Evolutionary conservation across 2,329 filamentous ascomycete species (phyloP).

Genomic region (Coniochaeta sp.): DNA sequence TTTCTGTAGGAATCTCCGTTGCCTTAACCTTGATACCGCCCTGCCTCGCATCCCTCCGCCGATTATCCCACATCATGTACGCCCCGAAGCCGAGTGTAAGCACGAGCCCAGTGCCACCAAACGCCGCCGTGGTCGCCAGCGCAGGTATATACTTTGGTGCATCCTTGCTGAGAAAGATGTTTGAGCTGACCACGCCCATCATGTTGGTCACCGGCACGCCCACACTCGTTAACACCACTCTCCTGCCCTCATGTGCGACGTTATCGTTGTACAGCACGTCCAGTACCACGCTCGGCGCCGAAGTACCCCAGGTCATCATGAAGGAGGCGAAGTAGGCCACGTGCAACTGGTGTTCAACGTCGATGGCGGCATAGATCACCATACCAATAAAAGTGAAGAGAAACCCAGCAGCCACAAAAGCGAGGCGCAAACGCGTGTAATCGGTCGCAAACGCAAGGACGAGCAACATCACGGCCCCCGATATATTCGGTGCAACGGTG

Average conservation of each 20-base stretch:
- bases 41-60: constrained; percentile 47
- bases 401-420: constrained; percentile 69
- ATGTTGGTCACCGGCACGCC: constrained; percentile 70
- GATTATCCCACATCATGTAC: constrained; percentile 62
- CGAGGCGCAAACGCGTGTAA: constrained; percentile 55
- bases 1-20: constrained; percentile 48
- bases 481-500: constrained; percentile 72
- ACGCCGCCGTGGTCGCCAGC: constrained; percentile 55
- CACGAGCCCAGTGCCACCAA: constrained; percentile 52
- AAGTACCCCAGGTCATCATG: constrained; percentile 78
- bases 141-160: constrained; percentile 61
- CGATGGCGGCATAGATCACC: constrained; percentile 68
- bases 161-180: constrained; percentile 59
- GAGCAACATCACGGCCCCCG: constrained; percentile 65
- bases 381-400: constrained; percentile 70
- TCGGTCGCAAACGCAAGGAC: constrained; percentile 68
- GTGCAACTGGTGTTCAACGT: constrained; percentile 51
- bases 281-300: constrained; percentile 64
- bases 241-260: constrained; percentile 66
- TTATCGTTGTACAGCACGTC: constrained; percentile 71
- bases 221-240: constrained; percentile 63
- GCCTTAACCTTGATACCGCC: constrained; percentile 46
- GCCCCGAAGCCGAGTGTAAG: constrained; percentile 47
- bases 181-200: constrained; percentile 65
- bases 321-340: constrained; percentile 72